A percentile compares a stretch with the other conserved stretches of the same genome.
These are phyloP conservation scores for Prototheca cutis DNA, from an alignment of 163 green algal species.

Conservation along the genomic window DNA sequence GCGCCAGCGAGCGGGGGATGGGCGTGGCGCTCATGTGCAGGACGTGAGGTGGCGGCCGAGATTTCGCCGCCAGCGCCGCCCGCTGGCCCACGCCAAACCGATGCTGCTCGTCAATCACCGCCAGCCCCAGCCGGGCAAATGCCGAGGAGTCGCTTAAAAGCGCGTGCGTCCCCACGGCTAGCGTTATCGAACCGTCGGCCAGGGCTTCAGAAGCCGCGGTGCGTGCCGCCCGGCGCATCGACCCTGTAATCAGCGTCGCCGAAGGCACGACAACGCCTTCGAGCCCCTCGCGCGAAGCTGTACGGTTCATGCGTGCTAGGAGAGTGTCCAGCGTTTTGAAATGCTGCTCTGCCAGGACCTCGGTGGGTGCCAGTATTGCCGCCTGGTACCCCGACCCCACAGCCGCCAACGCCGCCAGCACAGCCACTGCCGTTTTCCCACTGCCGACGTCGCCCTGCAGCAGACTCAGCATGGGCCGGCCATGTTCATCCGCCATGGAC, in stretches of 20 bases:
- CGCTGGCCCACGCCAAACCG: slow-evolving; percentile 88
- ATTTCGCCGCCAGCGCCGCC: slow-evolving; percentile 46
- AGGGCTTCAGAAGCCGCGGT: slow-evolving; percentile 24
- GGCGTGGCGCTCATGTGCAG: slow-evolving; percentile 76
- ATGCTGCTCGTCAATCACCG: slow-evolving; percentile 92
- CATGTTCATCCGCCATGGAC: slow-evolving; percentile 6
- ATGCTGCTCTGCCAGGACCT: slow-evolving; percentile 81
- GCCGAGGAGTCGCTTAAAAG: slow-evolving; percentile 48
- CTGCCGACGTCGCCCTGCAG: slow-evolving; percentile 91
- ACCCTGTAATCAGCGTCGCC: slow-evolving; percentile 47
- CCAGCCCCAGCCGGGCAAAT: slow-evolving; percentile 69
- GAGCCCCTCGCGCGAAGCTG: background rate
- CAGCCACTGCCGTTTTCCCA: slow-evolving; percentile 86
- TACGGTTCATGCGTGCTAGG: slow-evolving; percentile 28
- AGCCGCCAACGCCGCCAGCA: slow-evolving; percentile 66
- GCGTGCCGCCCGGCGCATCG: slow-evolving; percentile 15
- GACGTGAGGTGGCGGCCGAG: slow-evolving; percentile 51
- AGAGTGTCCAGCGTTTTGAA: slow-evolving; percentile 41
- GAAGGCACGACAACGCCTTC: background rate
- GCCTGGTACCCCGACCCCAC: slow-evolving; percentile 58
- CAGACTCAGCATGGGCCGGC: slow-evolving; percentile 55
- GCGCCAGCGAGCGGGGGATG: slow-evolving; percentile 54
- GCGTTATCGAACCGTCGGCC: slow-evolving; percentile 35
- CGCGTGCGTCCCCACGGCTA: slow-evolving; percentile 81
- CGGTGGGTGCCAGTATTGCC: slow-evolving; percentile 77